These are phyloP conservation scores for sorghum (Sorghum bicolor) DNA, from an alignment of 176 grass and related monocot species.

Conservation along the genomic window Sorghum_bicolor_NCBIv3 NC_012873.2:67019001-67019500, in stretches of 20 bases:
- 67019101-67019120: constrained; percentile 58
- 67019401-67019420: constrained; percentile 4
- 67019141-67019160: constrained; percentile 70
- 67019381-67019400: not conserved
- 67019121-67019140: constrained; percentile 66
- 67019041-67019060: constrained; percentile 20
- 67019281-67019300: constrained; percentile 21
- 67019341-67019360: constrained; percentile 40
- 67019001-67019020: constrained; percentile 13
- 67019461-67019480: not conserved
- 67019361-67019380: constrained; percentile 12
- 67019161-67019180: constrained; percentile 71
- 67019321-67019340: constrained; percentile 12
- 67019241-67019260: constrained; percentile 54
- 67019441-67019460: constrained; percentile 1
- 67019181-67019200: constrained; percentile 47
- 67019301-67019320: constrained; percentile 1
- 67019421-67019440: not conserved
- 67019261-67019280: constrained; percentile 31
- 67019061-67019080: constrained; percentile 3
- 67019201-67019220: not conserved
- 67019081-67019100: constrained; percentile 39
- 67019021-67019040: constrained; percentile 17
- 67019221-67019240: not conserved
- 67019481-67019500: not conserved